Evolutionary conservation across 768 basidiomycete species (phyloP).

Genomic region (Melanogaster broomeanus): DNA sequence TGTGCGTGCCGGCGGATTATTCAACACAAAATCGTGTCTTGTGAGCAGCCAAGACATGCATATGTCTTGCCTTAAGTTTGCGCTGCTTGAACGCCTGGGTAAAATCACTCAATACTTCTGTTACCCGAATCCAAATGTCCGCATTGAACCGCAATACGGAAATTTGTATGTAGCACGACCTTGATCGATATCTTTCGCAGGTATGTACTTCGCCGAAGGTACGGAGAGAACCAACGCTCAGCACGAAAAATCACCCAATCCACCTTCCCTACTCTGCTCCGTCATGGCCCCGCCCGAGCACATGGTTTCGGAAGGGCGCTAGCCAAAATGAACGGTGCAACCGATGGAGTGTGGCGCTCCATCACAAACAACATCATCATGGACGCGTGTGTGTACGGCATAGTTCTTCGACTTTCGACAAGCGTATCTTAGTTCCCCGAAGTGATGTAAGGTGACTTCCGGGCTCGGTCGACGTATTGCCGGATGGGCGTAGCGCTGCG

Average conservation of each 20-base stretch:
- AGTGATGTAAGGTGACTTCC: not conserved
- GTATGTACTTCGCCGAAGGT: constrained; percentile 22
- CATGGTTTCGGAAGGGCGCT: not conserved
- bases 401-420: not conserved
- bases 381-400: constrained; percentile 11
- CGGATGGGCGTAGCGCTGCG: constrained; percentile 4
- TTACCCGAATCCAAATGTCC: constrained; percentile 1
- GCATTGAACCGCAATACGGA: constrained; percentile 2
- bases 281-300: not conserved
- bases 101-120: not conserved
- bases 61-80: not conserved
- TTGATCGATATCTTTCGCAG: constrained; percentile 27
- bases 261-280: constrained; percentile 9
- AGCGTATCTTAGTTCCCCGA: not conserved
- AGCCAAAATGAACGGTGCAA: not conserved
- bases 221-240: constrained; percentile 6
- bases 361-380: not conserved
- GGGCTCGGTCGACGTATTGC: constrained; percentile 1
- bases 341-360: not conserved
- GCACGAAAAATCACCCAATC: not conserved
- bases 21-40: no score
- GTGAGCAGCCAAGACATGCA: not conserved
- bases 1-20: no score
- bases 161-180: constrained; percentile 6
- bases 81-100: constrained; percentile 6